Conservation (phyloP, 1,284 basidiomycete genomes). For the Crepidotus sp. region DNA sequence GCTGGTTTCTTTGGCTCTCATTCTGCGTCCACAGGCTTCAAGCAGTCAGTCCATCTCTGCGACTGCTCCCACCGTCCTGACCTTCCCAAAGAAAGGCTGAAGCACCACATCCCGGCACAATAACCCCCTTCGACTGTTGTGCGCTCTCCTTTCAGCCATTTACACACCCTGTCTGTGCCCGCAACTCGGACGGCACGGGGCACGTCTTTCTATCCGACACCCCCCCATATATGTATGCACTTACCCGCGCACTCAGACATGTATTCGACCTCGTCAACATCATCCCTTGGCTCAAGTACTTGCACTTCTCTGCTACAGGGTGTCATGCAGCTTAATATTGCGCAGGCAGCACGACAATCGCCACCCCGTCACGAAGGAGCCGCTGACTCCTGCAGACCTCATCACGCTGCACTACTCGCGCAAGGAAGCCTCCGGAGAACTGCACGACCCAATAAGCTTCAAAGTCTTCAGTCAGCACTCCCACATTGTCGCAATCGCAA, state of each 20-base stretch:
- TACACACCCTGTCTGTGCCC: conserved; percentile 80
- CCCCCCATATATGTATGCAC: not conserved
- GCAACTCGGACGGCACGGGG: conserved; percentile 72
- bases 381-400: conserved; percentile 71
- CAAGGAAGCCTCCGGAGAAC: conserved; percentile 67
- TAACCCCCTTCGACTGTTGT: conserved; percentile 86
- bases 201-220: conserved; percentile 20
- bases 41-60: conserved; percentile 38
- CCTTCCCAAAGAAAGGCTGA: conserved; percentile 48
- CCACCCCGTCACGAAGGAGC: conserved; percentile 83
- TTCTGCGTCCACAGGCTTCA: conserved; percentile 67
- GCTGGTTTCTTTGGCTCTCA: conserved; percentile 70
- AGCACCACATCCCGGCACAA: conserved; percentile 48
- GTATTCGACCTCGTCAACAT: conserved; percentile 86
- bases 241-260: not conserved
- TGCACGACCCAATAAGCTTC: conserved; percentile 89
- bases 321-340: conserved; percentile 3
- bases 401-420: conserved; percentile 84
- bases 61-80: conserved; percentile 1
- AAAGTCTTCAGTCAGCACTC: conserved; percentile 89
- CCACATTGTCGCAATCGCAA: conserved; percentile 83
- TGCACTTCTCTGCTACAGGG: conserved; percentile 19
- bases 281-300: conserved; percentile 84
- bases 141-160: conserved; percentile 90
- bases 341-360: conserved; percentile 64